A percentile compares a stretch with the other conserved stretches of the same genome.
These are phyloP conservation scores for Phaeosphaeria sp. DNA, from an alignment of 2,329 filamentous ascomycete species.

Conservation along the genomic window DNA sequence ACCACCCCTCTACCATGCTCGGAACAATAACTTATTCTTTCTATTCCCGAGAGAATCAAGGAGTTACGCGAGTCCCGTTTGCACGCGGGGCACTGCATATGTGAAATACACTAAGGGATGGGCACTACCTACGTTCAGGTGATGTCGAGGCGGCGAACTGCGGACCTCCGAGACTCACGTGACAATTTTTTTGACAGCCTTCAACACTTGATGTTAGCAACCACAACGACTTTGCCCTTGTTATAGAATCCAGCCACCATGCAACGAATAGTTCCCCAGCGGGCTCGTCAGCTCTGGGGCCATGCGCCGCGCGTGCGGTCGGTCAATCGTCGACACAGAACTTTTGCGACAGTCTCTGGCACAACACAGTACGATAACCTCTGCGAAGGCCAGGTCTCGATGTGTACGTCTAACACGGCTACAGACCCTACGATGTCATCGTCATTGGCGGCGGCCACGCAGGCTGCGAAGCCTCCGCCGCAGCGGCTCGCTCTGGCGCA, in stretches of 20 bases:
- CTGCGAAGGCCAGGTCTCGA: not conserved
- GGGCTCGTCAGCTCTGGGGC: constrained; percentile 53
- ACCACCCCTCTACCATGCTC: no score
- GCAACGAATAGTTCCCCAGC: constrained; percentile 33
- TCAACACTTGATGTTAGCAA: not conserved
- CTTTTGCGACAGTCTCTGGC: constrained; percentile 55
- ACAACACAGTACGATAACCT: constrained; percentile 28
- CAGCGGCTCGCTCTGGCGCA: constrained; percentile 86
- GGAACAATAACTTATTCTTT: no score
- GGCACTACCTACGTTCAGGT: no score
- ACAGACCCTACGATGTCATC: constrained; percentile 83
- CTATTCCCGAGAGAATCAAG: no score
- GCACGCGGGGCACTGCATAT: no score
- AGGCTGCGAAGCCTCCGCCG: constrained; percentile 90
- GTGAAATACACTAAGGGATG: no score
- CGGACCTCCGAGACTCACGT: not conserved
- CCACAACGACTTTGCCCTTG: not conserved
- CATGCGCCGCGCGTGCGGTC: constrained; percentile 57
- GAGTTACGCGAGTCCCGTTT: no score
- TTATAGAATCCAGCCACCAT: constrained; percentile 11
- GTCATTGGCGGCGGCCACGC: constrained; percentile 97
- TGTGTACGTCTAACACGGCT: constrained; percentile 18
- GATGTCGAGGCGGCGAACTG: not conserved
- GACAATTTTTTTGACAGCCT: not conserved
- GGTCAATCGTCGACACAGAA: constrained; percentile 41